phyloP scores from a whole-genome alignment of 371 early-diverging fungal species.

The Mucor mucedo region DNA sequence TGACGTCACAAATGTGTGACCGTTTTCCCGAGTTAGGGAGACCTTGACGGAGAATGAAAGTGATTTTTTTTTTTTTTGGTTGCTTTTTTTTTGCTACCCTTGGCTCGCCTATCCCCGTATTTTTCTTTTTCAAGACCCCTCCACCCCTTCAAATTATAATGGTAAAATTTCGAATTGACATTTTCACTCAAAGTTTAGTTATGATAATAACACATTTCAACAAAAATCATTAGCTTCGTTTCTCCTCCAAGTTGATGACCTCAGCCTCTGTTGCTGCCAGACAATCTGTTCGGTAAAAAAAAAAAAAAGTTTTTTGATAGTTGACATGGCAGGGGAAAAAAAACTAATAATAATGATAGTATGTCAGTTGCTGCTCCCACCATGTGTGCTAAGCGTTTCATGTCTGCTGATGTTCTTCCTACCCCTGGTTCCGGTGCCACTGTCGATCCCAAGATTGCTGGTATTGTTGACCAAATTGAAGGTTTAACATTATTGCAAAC shows the following conservation, averaged over 20 bases:
- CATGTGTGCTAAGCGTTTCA: constrained; percentile 46
- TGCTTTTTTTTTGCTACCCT: constrained; percentile 1
- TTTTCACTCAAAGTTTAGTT: background rate
- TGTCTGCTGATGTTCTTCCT: constrained; percentile 53
- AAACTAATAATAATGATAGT: constrained; percentile 15
- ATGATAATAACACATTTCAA: background rate
- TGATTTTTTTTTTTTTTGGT: background rate
- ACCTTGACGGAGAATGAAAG: background rate
- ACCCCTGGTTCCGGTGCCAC: constrained; percentile 62
- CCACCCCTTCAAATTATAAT: constrained; percentile 6
- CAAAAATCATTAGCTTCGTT: constrained; percentile 40
- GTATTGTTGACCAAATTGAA: constrained; percentile 90
- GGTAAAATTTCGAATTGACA: background rate
- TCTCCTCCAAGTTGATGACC: constrained; percentile 45
- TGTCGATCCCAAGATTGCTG: constrained; percentile 75
- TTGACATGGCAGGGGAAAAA: background rate
- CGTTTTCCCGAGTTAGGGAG: background rate
- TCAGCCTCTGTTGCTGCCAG: constrained; percentile 35
- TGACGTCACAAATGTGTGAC: background rate
- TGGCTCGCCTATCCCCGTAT: constrained; percentile 4
- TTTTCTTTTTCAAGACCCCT: background rate
- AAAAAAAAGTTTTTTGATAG: background rate
- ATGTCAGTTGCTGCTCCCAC: constrained; percentile 34
- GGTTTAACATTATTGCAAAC: constrained; percentile 91
- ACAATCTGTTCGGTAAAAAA: constrained; percentile 47